Conservation (phyloP, 805 yeast species). For the Ogataea salicorniae region DNA sequence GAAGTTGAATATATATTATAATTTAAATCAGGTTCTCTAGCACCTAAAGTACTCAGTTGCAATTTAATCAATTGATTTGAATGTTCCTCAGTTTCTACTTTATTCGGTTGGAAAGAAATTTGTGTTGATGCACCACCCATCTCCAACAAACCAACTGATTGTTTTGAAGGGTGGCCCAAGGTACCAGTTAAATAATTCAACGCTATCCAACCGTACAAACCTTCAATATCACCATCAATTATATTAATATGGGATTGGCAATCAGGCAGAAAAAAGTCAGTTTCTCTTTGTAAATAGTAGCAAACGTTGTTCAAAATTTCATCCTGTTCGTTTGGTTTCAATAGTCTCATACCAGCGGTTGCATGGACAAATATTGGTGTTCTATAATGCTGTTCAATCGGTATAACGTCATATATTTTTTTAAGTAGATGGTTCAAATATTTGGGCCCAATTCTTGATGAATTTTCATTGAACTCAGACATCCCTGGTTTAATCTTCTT, state of each 20-base stretch:
- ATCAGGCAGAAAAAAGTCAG: slow-evolving; percentile 54
- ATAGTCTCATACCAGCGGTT: slow-evolving; percentile 62
- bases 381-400: slow-evolving; percentile 51
- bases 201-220: slow-evolving; percentile 63
- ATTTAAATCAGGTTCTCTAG: slow-evolving; percentile 21
- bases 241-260: slow-evolving; percentile 55
- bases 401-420: slow-evolving; percentile 47
- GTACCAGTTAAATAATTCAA: slow-evolving; percentile 50
- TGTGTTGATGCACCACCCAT: slow-evolving; percentile 68
- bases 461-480: slow-evolving; percentile 42
- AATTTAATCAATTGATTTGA: slow-evolving; percentile 41
- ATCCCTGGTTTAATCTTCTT: slow-evolving; percentile 54
- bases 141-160: slow-evolving; percentile 53
- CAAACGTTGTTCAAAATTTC: slow-evolving; percentile 46
- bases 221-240: slow-evolving; percentile 62
- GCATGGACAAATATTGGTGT: slow-evolving; percentile 69
- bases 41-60: slow-evolving; percentile 33
- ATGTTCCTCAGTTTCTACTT: slow-evolving; percentile 40
- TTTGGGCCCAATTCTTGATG: slow-evolving; percentile 46
- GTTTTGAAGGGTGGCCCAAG: slow-evolving; percentile 26
- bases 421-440: slow-evolving; percentile 47
- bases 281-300: slow-evolving; percentile 39
- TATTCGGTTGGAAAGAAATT: slow-evolving; percentile 56
- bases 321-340: slow-evolving; percentile 44
- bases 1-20: slow-evolving; percentile 49